Evolutionary conservation across 371 early-diverging fungal species (phyloP).

Genomic region (Circinella umbellata): DNA sequence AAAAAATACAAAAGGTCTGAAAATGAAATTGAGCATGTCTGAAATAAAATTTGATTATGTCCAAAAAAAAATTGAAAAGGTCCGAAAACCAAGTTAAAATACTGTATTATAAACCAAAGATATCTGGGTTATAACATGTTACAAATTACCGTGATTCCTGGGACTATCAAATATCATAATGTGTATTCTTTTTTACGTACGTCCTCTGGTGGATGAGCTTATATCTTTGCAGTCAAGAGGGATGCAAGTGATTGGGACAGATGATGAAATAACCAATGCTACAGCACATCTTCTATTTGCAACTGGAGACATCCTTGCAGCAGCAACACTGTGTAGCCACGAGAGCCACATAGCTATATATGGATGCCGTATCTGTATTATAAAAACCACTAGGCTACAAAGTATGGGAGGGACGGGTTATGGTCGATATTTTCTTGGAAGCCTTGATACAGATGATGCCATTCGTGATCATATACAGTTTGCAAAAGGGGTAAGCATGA

Average conservation of each 20-base stretch:
- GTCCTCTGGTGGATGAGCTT: conserved; percentile 6
- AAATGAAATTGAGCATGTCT: no score
- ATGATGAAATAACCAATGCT: neutral
- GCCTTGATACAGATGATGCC: neutral
- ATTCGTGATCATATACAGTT: neutral
- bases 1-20: no score
- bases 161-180: neutral
- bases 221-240: neutral
- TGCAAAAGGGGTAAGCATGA: no score
- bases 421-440: neutral
- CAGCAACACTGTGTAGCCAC: neutral
- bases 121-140: neutral
- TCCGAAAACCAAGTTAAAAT: no score
- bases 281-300: conserved; percentile 12
- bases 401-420: neutral
- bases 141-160: neutral
- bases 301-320: conserved; percentile 16
- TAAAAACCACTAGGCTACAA: neutral
- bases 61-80: no score
- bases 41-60: no score
- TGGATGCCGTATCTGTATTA: conserved; percentile 13
- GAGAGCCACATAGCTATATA: neutral
- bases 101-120: no score
- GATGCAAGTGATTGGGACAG: neutral
- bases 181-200: neutral